Conservation (phyloP, 1,139 yeast species). For the Sugiyamaella castrensis region DNA sequence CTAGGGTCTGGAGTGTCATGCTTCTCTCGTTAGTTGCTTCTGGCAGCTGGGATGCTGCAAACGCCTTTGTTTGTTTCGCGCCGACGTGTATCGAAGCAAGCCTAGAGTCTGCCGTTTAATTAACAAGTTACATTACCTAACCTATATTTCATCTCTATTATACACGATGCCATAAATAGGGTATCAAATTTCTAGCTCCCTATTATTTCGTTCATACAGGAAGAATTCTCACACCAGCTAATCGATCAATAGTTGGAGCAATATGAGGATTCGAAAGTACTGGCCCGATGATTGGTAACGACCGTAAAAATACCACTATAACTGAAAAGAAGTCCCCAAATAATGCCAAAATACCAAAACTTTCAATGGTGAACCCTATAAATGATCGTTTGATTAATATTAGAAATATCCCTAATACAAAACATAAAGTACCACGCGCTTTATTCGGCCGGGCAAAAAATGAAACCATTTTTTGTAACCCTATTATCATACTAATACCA, state of each 20-base stretch:
- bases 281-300: slow-evolving; percentile 87
- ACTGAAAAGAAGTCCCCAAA: slow-evolving; percentile 94
- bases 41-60: too few relatives aligned
- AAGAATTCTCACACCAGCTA: slow-evolving; percentile 62
- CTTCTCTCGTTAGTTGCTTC: too few relatives aligned
- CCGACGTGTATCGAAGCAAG: too few relatives aligned
- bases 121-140: too few relatives aligned
- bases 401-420: slow-evolving; percentile 67
- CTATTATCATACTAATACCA: slow-evolving; percentile 82
- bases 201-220: slow-evolving; percentile 45
- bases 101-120: too few relatives aligned
- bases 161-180: too few relatives aligned
- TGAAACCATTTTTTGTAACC: slow-evolving; percentile 75
- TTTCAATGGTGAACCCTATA: slow-evolving; percentile 79
- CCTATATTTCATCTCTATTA: too few relatives aligned
- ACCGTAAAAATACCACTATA: slow-evolving; percentile 81
- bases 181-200: too few relatives aligned
- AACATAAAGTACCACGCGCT: slow-evolving; percentile 80
- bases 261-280: slow-evolving; percentile 73
- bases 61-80: too few relatives aligned
- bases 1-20: too few relatives aligned
- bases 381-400: slow-evolving; percentile 77
- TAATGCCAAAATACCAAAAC: slow-evolving; percentile 80
- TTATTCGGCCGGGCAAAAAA: slow-evolving; percentile 88
- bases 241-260: slow-evolving; percentile 67